phyloP scores from a whole-genome alignment of 2,329 filamentous ascomycete species.

The Erysiphe pulchra region DNA sequence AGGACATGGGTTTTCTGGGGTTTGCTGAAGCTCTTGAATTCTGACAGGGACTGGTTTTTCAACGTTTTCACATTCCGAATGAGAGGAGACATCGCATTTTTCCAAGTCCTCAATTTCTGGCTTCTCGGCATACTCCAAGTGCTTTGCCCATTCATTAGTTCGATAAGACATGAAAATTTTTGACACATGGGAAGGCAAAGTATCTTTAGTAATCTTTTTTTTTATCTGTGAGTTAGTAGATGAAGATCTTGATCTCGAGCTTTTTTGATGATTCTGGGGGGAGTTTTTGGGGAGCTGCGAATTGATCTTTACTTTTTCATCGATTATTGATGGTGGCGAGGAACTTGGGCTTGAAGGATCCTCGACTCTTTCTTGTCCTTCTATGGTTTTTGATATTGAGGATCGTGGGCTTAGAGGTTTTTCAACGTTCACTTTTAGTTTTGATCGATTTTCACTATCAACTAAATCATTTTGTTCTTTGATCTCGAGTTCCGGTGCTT shows the following conservation, averaged over 20 bases:
- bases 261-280: neutral
- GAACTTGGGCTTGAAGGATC: no score
- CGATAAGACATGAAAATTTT: constrained; percentile 59
- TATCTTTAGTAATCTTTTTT: constrained; percentile 30
- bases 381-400: no score
- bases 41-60: constrained; percentile 36
- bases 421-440: no score
- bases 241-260: neutral
- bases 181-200: constrained; percentile 45
- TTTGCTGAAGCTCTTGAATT: constrained; percentile 37
- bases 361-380: no score
- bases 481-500: no score
- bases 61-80: constrained; percentile 10
- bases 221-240: constrained; percentile 15
- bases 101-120: constrained; percentile 39
- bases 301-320: neutral
- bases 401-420: no score
- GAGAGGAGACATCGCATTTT: constrained; percentile 18
- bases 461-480: no score
- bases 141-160: constrained; percentile 92
- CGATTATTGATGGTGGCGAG: no score
- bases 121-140: constrained; percentile 50
- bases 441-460: no score
- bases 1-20: constrained; percentile 16
- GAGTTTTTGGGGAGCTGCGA: neutral